phyloP scores from a whole-genome alignment of 2,329 filamentous ascomycete genomes.

The Verticillium tricorpus region DNA sequence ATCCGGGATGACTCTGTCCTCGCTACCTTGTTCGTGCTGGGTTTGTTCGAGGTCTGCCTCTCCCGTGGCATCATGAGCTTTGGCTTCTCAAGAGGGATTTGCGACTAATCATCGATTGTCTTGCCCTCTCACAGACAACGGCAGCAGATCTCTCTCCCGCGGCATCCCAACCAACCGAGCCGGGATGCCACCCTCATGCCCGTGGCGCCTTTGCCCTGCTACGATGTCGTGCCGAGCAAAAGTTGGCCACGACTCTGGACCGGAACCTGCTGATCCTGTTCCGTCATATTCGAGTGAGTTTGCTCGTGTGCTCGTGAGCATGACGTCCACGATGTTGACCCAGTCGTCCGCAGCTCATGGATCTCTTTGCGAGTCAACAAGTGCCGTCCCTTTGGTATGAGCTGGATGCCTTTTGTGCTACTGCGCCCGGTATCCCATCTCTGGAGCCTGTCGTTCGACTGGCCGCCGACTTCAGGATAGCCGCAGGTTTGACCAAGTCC shows the following conservation, averaged over 20 bases:
- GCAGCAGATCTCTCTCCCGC: not conserved
- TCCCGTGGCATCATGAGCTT: not conserved
- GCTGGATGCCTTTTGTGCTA: constrained; percentile 4
- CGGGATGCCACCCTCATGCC: constrained; percentile 2
- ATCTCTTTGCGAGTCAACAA: constrained; percentile 7
- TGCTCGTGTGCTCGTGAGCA: too few relatives aligned
- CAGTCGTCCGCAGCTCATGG: constrained; percentile 2
- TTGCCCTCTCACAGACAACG: not conserved
- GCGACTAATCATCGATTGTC: not conserved
- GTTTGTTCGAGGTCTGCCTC: constrained; percentile 7
- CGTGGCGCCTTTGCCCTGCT: constrained; percentile 7
- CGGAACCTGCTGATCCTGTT: constrained; percentile 5
- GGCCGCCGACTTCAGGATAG: constrained; percentile 4
- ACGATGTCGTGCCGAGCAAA: constrained; percentile 6
- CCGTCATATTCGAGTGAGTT: not conserved
- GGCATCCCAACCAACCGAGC: not conserved
- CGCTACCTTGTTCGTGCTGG: constrained; percentile 7
- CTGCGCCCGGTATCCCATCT: not conserved
- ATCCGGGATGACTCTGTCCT: constrained; percentile 4
- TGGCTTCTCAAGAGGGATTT: not conserved
- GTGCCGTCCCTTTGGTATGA: constrained; percentile 2
- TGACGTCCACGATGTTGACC: not conserved
- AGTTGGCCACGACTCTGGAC: constrained; percentile 6
- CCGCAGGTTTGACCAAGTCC: not conserved
- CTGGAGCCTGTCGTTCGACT: constrained; percentile 4